These are phyloP conservation scores for Pyrenophora graminea DNA, from an alignment of 2,329 filamentous ascomycete genomes.

Conservation along the genomic window DNA sequence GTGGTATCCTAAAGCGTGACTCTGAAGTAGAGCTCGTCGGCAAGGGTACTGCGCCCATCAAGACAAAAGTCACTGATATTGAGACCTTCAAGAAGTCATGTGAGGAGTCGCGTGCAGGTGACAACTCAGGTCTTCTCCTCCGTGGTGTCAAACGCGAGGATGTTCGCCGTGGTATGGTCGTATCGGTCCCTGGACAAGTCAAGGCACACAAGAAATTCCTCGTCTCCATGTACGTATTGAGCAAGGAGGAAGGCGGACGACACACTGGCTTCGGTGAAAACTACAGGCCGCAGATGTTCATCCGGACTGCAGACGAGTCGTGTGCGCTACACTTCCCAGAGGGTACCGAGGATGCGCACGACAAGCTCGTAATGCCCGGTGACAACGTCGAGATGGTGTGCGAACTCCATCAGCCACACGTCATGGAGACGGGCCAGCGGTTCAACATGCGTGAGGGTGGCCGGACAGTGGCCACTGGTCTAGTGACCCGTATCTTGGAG, in stretches of 20 bases:
- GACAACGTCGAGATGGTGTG: constrained; percentile 99
- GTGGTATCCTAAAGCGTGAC: constrained; percentile 91
- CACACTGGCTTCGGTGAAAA: constrained; percentile 95
- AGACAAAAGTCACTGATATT: constrained; percentile 99
- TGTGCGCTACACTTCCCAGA: constrained; percentile 86
- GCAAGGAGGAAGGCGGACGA: constrained; percentile 96
- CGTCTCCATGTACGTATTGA: constrained; percentile 93
- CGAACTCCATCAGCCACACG: constrained; percentile 80
- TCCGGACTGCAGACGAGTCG: constrained; percentile 82
- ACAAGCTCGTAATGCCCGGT: constrained; percentile 93
- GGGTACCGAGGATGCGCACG: constrained; percentile 70
- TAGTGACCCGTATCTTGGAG: constrained; percentile 45
- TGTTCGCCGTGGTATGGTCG: constrained; percentile 90
- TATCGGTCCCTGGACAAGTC: constrained; percentile 79
- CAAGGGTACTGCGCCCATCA: constrained; percentile 79
- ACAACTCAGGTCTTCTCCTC: constrained; percentile 96
- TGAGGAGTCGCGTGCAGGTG: constrained; percentile 91
- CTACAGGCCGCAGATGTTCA: constrained; percentile 95
- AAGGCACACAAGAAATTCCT: constrained; percentile 92
- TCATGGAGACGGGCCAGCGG: constrained; percentile 87
- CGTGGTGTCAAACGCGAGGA: constrained; percentile 97
- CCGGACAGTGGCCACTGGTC: constrained; percentile 55
- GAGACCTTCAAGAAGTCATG: constrained; percentile 99
- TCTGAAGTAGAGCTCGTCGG: constrained; percentile 93
- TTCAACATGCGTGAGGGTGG: constrained; percentile 99